Percentiles rank a stretch among this genome's conserved stretches.
phyloP scores from a whole-genome alignment of 23 red algal genomes.

The Chondrus crispus region DNA sequence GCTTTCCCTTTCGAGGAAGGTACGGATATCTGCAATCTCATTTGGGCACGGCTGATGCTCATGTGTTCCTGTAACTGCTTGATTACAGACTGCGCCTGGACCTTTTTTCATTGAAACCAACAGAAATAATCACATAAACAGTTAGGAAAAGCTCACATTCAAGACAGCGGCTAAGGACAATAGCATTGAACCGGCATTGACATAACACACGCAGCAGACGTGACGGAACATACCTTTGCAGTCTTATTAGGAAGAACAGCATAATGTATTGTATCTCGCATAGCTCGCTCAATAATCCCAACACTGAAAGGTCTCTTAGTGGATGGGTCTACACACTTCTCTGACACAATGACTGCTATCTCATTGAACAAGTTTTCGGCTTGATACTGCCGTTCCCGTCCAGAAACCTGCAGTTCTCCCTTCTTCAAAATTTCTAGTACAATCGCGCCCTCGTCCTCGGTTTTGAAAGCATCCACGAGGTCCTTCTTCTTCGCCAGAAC shows the following conservation, averaged over 20 bases:
- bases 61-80: constrained; percentile 50
- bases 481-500: constrained; percentile 81
- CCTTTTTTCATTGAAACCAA: no score
- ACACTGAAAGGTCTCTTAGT: constrained; percentile 90
- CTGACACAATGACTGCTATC: constrained; percentile 85
- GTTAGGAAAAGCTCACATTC: no score
- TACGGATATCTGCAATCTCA: constrained; percentile 52
- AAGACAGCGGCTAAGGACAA: no score
- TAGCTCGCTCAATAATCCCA: constrained; percentile 79
- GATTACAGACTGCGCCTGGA: constrained; percentile 64
- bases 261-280: constrained; percentile 82
- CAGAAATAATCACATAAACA: no score
- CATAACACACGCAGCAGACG: neutral
- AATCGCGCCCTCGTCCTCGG: constrained; percentile 63
- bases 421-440: constrained; percentile 74
- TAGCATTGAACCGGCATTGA: no score
- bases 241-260: constrained; percentile 79
- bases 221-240: constrained; percentile 53
- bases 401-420: constrained; percentile 96
- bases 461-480: constrained; percentile 81
- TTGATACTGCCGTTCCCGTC: constrained; percentile 83
- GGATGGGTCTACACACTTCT: constrained; percentile 77
- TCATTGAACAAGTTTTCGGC: constrained; percentile 69
- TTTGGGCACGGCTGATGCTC: constrained; percentile 68
- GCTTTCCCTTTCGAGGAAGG: constrained; percentile 17